Conservation (phyloP, 164 flowering plant species). For the Santalum album region DNA sequence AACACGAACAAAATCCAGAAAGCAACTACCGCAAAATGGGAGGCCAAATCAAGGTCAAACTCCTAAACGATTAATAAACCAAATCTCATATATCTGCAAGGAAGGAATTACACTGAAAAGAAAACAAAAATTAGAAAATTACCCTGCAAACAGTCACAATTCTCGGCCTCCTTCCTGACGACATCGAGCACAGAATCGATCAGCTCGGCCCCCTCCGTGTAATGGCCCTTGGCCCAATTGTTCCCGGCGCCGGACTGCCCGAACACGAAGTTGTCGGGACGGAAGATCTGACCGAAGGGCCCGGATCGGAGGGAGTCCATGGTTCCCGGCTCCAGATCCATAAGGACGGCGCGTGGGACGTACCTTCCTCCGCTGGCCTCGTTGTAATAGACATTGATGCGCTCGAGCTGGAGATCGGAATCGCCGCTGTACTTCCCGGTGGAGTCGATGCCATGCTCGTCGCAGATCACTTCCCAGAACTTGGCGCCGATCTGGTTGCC, state of each 20-base stretch:
- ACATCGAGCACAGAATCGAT: slow-evolving; percentile 3
- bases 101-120: too few species aligned
- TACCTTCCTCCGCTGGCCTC: neutral
- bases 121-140: neutral
- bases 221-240: slow-evolving; percentile 3
- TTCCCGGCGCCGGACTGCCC: slow-evolving; percentile 2
- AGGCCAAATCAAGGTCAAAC: too few species aligned
- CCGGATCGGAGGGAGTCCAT: neutral
- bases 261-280: slow-evolving; percentile 2
- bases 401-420: slow-evolving; percentile 2
- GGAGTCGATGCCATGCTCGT: neutral
- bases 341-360: slow-evolving; percentile 2
- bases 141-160: slow-evolving; percentile 4
- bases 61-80: too few species aligned
- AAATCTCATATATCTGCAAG: too few species aligned
- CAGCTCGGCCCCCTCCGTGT: slow-evolving; percentile 1
- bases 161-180: slow-evolving; percentile 1
- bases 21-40: too few species aligned
- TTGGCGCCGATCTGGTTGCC: slow-evolving; percentile 4
- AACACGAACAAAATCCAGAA: too few species aligned
- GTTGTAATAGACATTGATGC: slow-evolving; percentile 1
- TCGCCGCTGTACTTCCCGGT: neutral
- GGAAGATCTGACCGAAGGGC: neutral
- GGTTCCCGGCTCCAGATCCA: slow-evolving; percentile 5
- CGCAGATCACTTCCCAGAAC: slow-evolving; percentile 4